phyloP scores from a whole-genome alignment of 225 moss, liverwort and hornwort genomes.

The Pleurozium schreberi region DNA sequence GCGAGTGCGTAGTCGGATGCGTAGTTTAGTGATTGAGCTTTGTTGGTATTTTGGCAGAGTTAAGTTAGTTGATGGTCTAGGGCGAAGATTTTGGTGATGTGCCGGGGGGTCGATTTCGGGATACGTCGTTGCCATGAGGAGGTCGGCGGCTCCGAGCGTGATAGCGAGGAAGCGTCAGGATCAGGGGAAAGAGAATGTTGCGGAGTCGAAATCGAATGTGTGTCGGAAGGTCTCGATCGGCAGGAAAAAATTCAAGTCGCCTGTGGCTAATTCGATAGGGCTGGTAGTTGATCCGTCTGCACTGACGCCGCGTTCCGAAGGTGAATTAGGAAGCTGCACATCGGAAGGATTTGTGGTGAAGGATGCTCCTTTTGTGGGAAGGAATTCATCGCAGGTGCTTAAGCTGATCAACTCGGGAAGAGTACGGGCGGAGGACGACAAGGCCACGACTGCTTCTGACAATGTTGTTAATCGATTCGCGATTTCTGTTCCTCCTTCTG shows the following conservation, averaged over 20 bases:
- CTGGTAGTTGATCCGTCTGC: not conserved
- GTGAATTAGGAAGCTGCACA: not conserved
- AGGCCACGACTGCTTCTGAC: not conserved
- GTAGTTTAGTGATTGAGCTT: not conserved
- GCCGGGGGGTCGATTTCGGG: not conserved
- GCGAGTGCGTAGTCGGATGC: not conserved
- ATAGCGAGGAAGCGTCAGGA: slow-evolving; percentile 23
- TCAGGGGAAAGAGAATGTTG: slow-evolving; percentile 23
- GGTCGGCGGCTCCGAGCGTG: slow-evolving; percentile 39
- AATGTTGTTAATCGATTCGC: not conserved
- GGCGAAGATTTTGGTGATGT: not conserved
- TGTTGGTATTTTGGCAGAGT: slow-evolving; percentile 18
- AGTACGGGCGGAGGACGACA: not conserved
- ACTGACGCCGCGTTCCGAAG: not conserved
- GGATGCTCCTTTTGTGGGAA: not conserved
- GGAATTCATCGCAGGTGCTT: slow-evolving; percentile 17
- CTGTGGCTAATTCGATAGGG: not conserved
- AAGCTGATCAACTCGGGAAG: slow-evolving; percentile 1
- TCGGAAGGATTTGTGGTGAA: not conserved
- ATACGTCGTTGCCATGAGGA: slow-evolving; percentile 14
- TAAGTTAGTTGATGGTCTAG: slow-evolving; percentile 38
- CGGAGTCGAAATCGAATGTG: not conserved
- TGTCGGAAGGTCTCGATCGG: not conserved
- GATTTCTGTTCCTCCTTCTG: not conserved
- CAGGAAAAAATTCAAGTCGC: slow-evolving; percentile 30